Conservation (phyloP, 202 grass and related monocot genomes). For the Alloteropsis angusta region DNA sequence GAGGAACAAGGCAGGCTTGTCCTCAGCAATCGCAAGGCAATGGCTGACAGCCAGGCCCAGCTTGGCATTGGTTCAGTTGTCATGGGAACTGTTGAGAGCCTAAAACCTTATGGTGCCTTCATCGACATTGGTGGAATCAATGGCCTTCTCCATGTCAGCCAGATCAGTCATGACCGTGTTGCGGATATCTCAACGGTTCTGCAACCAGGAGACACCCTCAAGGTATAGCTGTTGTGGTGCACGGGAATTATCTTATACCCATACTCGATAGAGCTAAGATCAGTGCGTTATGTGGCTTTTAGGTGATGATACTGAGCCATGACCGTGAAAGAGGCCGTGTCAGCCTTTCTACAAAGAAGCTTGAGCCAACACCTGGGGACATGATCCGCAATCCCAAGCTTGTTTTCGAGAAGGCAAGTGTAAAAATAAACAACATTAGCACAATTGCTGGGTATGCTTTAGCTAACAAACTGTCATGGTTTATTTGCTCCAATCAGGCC, state of each 20-base stretch:
- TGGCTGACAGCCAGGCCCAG: constrained; percentile 90
- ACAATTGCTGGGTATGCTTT: constrained; percentile 14
- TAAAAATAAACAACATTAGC: background rate
- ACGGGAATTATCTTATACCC: constrained; percentile 8
- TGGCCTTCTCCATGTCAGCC: constrained; percentile 96
- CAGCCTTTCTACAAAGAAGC: constrained; percentile 93
- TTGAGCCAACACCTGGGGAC: constrained; percentile 92
- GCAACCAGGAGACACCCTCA: constrained; percentile 88
- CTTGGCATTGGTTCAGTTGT: constrained; percentile 95
- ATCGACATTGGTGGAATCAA: constrained; percentile 95
- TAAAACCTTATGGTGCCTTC: constrained; percentile 93
- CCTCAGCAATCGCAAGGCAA: constrained; percentile 91
- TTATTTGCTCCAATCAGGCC: constrained; percentile 35
- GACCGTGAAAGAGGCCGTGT: constrained; percentile 89
- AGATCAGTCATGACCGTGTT: constrained; percentile 97
- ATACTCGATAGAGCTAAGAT: constrained; percentile 12
- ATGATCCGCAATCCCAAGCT: constrained; percentile 98
- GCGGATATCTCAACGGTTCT: constrained; percentile 86
- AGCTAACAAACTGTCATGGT: constrained; percentile 16
- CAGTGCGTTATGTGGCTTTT: background rate
- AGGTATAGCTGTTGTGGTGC: constrained; percentile 45
- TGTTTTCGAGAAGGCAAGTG: constrained; percentile 80
- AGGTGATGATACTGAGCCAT: constrained; percentile 98
- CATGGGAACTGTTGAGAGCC: constrained; percentile 81
- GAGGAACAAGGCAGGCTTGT: constrained; percentile 88